These are phyloP conservation scores for Zymoseptoria pseudotritici DNA, from an alignment of 2,329 filamentous ascomycete genomes.

Conservation along the genomic window DNA sequence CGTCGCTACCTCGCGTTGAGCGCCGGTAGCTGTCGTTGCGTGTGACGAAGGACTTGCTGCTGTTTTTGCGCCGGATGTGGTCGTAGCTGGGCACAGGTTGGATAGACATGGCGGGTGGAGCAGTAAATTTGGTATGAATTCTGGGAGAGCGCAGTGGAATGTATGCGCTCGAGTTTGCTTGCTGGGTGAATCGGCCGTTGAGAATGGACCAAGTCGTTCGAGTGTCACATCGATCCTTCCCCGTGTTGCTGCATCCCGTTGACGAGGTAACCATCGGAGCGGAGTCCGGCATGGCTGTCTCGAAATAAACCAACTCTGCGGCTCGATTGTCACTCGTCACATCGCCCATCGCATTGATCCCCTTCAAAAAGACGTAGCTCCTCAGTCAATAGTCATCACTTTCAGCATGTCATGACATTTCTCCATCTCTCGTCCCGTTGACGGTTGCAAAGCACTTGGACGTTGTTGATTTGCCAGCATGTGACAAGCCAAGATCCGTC, in stretches of 20 bases:
- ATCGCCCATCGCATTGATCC: not conserved
- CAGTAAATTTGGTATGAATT: conserved; percentile 1
- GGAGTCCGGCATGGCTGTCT: not conserved
- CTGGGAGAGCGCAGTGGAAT: conserved; percentile 4
- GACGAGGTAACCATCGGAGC: not conserved
- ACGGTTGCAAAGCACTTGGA: too few species aligned
- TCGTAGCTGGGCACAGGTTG: conserved; percentile 41
- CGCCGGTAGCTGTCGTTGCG: conserved; percentile 34
- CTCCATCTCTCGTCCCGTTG: too few species aligned
- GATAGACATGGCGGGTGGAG: conserved; percentile 22
- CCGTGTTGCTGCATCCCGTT: not conserved
- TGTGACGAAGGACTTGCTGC: conserved; percentile 27
- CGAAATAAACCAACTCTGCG: not conserved
- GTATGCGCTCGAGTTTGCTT: conserved; percentile 3
- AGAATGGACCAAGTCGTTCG: not conserved
- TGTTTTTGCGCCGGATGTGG: conserved; percentile 51
- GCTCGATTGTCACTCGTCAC: not conserved
- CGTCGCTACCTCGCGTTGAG: conserved; percentile 59
- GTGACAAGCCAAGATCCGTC: too few species aligned
- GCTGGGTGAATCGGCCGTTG: not conserved
- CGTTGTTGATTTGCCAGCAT: too few species aligned
- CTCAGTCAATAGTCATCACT: too few species aligned
- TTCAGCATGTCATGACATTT: too few species aligned
- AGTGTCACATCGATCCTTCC: too few species aligned
- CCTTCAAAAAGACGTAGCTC: too few species aligned